Percentiles rank a stretch among this genome's conserved stretches.
Evolutionary conservation across 495 filamentous ascomycete genomes (phyloP).

Genomic region (Pyronema omphalodes): DNA sequence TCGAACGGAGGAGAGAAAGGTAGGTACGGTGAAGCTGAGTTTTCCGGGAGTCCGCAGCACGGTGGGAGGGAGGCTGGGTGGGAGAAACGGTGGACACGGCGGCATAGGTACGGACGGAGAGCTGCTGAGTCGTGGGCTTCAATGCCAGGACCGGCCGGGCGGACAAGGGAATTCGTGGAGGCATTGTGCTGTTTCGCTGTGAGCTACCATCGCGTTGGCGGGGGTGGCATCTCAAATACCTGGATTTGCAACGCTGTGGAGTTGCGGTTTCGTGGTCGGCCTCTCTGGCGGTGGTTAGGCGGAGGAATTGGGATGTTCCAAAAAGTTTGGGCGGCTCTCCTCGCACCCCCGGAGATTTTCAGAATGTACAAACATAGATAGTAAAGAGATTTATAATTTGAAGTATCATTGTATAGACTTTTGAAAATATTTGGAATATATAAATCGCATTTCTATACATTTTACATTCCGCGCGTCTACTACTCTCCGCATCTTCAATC

Average conservation of each 20-base stretch:
- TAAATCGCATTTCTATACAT: not conserved
- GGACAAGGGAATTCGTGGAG: constrained; percentile 10
- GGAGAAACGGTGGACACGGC: constrained; percentile 28
- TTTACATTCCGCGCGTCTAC: not conserved
- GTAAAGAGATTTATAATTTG: no score
- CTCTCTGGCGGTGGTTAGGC: not conserved
- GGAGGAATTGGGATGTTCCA: not conserved
- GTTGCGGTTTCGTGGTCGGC: not conserved
- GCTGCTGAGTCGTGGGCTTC: constrained; percentile 44
- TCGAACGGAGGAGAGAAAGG: constrained; percentile 76
- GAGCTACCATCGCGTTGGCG: not conserved
- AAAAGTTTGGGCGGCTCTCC: not conserved
- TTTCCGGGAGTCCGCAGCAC: constrained; percentile 70
- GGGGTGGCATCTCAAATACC: not conserved
- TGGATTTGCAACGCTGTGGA: not conserved
- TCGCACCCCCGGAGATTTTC: no score
- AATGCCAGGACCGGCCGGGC: not conserved
- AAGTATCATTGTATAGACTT: no score
- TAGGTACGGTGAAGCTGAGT: constrained; percentile 89
- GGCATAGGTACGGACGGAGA: constrained; percentile 37
- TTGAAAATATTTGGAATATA: no score
- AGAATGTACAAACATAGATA: no score
- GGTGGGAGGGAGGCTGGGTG: constrained; percentile 74
- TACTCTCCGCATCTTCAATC: not conserved
- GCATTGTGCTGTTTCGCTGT: constrained; percentile 9